Evolutionary conservation across 2,329 filamentous ascomycete genomes (phyloP), one percentile per base, ranked within the genome.

Genomic region (Penicillium fuscoglaucum): DNA sequence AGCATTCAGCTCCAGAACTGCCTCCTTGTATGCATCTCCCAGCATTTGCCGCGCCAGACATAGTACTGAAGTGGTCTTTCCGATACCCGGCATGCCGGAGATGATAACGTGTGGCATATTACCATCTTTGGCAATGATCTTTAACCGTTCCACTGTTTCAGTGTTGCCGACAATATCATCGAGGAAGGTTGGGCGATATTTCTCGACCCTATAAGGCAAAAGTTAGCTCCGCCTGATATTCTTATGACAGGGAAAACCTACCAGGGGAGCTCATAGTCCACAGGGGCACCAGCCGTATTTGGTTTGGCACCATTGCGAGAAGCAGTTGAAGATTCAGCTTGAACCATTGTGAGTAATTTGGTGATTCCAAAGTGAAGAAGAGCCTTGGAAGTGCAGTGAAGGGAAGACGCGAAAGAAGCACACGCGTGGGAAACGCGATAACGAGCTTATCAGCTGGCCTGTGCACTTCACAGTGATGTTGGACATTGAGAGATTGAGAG

Each of bases 21-120:
- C 95, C 80, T 99, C 95, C 77, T 97, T 98, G 82, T 98, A 99
- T 31, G 91, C 84, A 71, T 96, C 90, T 9, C 95, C 95, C 2
- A 99, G 82, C 60, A 99, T 79, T 74, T 98, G 93, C 59, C 93
- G 86, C 19, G 95, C 95, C 47, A 99, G 85, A 73, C 95, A 98
- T 61, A 98, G 81, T 56, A 99, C 88, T 56, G 92, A 96, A 0
- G 95, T 98, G 4, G 95, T 99, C 82, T 99, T 99, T 76, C 95
- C 95, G 71, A 98, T 99, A 72, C 95, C 95, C 21, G 95, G 95
- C 92, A 96, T 98, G 60, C 95, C 95, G n/a, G 91, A 96, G 70
- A 99, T 98, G 77, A 99, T 98, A 71, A 99, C 87, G 78, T 99
- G 95, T 2, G 95, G 95, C 93, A 99, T 97, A 78, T 99, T 99